Conservation (phyloP, 441 rosid species). For the Eruca vesicaria region DNA sequence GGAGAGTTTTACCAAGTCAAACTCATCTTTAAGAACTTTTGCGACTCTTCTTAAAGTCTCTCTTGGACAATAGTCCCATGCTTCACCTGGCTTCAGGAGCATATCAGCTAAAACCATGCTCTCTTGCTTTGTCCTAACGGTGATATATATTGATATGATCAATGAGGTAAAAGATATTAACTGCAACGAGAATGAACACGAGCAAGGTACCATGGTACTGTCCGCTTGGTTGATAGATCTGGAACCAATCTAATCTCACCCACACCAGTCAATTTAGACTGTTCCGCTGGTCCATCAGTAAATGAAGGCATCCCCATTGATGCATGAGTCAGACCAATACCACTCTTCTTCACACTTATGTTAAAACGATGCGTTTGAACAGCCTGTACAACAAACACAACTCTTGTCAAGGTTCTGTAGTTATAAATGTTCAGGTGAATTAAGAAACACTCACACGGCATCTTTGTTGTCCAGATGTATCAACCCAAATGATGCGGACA, state of each 20-base stretch:
- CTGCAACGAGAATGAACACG: background rate
- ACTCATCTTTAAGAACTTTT: conserved; percentile 77
- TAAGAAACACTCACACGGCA: conserved; percentile 64
- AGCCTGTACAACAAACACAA: conserved; percentile 42
- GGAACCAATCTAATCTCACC: conserved; percentile 94
- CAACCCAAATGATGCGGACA: conserved; percentile 88
- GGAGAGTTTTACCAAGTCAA: conserved; percentile 59
- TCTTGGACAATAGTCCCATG: conserved; percentile 98
- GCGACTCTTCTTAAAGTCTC: conserved; percentile 71
- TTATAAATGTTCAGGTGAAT: background rate
- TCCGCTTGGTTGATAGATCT: conserved; percentile 65
- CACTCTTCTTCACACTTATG: conserved; percentile 60
- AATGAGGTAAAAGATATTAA: background rate
- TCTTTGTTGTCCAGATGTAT: conserved; percentile 93
- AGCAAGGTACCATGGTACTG: conserved; percentile 73
- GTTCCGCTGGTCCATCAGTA: conserved; percentile 77
- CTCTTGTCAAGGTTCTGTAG: background rate
- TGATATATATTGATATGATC: background rate
- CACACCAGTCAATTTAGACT: conserved; percentile 61
- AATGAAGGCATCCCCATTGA: conserved; percentile 79
- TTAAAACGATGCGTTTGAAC: conserved; percentile 77
- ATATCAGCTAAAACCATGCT: conserved; percentile 97
- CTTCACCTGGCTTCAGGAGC: conserved; percentile 76
- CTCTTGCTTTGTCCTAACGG: conserved; percentile 62
- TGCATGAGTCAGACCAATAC: conserved; percentile 82